A percentile compares a stretch with the other conserved stretches of the same genome.
phyloP scores from a whole-genome alignment of 805 yeast species.

The Kluyveromyces nonfermentans region DNA sequence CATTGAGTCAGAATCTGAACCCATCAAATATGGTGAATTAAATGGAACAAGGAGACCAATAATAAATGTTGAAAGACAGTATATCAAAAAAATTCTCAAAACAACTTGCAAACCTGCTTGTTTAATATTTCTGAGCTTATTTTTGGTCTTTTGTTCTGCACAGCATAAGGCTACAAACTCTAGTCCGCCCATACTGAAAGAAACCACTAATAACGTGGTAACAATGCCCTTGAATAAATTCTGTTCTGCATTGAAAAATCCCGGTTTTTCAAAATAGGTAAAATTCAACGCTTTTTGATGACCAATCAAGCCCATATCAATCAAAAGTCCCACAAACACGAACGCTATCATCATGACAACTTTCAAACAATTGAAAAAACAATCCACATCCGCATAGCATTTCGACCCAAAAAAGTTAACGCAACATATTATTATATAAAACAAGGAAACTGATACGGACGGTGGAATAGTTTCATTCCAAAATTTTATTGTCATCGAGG shows the following conservation, averaged over 20 bases:
- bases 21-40: conserved; percentile 36
- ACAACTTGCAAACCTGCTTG: conserved; percentile 47
- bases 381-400: conserved; percentile 47
- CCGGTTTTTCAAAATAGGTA: conserved; percentile 40
- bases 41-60: conserved; percentile 66
- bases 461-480: conserved; percentile 30
- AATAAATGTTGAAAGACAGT: conserved; percentile 42
- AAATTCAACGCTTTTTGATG: conserved; percentile 33
- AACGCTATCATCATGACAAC: conserved; percentile 36
- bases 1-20: conserved; percentile 40
- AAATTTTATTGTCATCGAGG: conserved; percentile 40
- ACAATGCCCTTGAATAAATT: conserved; percentile 56
- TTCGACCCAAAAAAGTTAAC: conserved; percentile 43
- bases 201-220: conserved; percentile 58
- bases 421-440: conserved; percentile 29
- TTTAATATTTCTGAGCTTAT: conserved; percentile 41
- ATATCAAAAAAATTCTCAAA: conserved; percentile 48
- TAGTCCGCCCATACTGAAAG: conserved; percentile 61
- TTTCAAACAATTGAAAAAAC: conserved; percentile 36
- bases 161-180: conserved; percentile 62
- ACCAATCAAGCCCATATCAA: conserved; percentile 36
- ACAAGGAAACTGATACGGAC: conserved; percentile 18
- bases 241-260: conserved; percentile 39
- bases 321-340: conserved; percentile 39
- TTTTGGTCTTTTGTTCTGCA: conserved; percentile 52